A percentile compares a stretch with the other conserved stretches of the same genome.
Conservation (phyloP, 2,329 filamentous ascomycete species). For the Plenodomus lindquistii region DNA sequence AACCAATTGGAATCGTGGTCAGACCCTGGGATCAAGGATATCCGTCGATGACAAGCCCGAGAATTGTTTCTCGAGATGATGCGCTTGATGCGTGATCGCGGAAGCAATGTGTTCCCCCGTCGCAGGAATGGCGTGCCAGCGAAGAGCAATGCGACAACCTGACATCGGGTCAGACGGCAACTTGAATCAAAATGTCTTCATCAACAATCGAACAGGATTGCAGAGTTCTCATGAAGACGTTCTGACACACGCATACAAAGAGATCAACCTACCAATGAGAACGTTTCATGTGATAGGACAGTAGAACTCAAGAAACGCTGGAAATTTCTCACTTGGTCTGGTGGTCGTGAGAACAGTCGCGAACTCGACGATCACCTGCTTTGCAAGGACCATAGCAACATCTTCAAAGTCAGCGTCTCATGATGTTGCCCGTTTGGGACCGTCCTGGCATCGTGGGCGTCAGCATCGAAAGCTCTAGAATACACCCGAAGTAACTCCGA, state of each 20-base stretch:
- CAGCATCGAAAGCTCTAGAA: slow-evolving; percentile 27
- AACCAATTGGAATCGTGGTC: slow-evolving; percentile 82
- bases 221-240: too few relatives aligned
- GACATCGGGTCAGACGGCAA: neutral
- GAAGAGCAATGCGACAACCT: neutral
- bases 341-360: too few relatives aligned
- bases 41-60: slow-evolving; percentile 10
- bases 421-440: neutral
- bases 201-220: too few relatives aligned
- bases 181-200: neutral
- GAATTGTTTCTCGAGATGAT: neutral
- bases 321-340: too few relatives aligned
- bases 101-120: too few relatives aligned
- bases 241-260: too few relatives aligned
- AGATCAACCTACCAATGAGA: neutral
- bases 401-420: too few relatives aligned
- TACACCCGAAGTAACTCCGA: slow-evolving; percentile 24
- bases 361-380: too few relatives aligned
- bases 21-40: slow-evolving; percentile 76
- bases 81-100: too few relatives aligned
- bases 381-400: too few relatives aligned
- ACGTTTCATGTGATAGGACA: neutral
- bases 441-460: slow-evolving; percentile 5
- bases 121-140: too few relatives aligned
- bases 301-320: neutral